Conservation (phyloP, 345 rosid species). For the Eucalyptus marginata region DNA sequence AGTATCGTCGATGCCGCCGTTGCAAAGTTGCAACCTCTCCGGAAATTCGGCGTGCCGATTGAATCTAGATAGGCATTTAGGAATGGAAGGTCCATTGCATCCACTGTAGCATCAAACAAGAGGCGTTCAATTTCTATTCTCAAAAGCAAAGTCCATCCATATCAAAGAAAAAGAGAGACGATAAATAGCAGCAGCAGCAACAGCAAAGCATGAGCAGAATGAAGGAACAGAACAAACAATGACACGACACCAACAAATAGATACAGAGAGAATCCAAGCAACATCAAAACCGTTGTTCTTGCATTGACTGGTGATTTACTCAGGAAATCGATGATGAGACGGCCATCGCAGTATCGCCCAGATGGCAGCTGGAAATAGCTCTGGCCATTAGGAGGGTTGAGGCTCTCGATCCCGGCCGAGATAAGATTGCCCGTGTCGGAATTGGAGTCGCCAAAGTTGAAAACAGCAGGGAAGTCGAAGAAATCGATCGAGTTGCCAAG, state of each 20-base stretch:
- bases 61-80: slow-evolving; percentile 86
- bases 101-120: slow-evolving; percentile 38
- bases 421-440: slow-evolving; percentile 78
- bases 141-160: background rate
- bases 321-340: slow-evolving; percentile 67
- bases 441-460: slow-evolving; percentile 95
- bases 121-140: background rate
- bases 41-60: slow-evolving; percentile 68
- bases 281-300: background rate
- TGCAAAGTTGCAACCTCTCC: slow-evolving; percentile 82
- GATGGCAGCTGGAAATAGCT: slow-evolving; percentile 49
- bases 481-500: slow-evolving; percentile 21
- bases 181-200: background rate
- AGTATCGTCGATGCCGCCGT: slow-evolving; percentile 78
- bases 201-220: background rate
- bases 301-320: slow-evolving; percentile 16
- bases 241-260: background rate
- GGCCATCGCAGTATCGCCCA: slow-evolving; percentile 88
- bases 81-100: slow-evolving; percentile 87
- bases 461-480: slow-evolving; percentile 48
- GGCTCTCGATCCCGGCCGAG: slow-evolving; percentile 55
- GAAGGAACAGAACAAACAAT: background rate
- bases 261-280: background rate
- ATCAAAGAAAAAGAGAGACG: background rate
- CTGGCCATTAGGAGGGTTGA: slow-evolving; percentile 61